Percentiles rank a stretch among this genome's conserved stretches.
phyloP scores from a whole-genome alignment of 768 basidiomycete species.

The Amanita polypyramis region DNA sequence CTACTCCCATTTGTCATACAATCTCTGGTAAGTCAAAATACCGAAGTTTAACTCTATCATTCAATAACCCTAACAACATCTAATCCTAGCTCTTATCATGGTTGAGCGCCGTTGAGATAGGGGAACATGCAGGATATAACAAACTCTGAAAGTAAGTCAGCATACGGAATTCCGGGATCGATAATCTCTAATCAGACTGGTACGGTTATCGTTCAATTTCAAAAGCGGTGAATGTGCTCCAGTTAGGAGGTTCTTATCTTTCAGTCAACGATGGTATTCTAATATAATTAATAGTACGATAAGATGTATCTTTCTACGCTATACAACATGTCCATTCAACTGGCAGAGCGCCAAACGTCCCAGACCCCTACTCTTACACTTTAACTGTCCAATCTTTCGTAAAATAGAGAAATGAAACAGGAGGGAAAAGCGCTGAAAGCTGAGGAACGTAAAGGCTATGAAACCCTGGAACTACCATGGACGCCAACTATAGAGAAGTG shows the following conservation, averaged over 20 bases:
- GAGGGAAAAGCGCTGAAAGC: neutral
- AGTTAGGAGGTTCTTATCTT: no score
- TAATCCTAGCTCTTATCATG: neutral
- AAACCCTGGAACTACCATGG: neutral
- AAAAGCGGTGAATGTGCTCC: neutral
- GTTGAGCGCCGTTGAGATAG: neutral
- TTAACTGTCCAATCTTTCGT: neutral
- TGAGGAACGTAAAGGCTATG: neutral
- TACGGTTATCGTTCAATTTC: no score
- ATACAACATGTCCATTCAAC: neutral
- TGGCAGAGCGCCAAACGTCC: neutral
- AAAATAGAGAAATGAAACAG: slow-evolving; percentile 9
- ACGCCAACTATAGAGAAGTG: slow-evolving; percentile 21
- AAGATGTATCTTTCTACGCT: neutral
- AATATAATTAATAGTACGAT: neutral
- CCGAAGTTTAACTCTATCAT: neutral
- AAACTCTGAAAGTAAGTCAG: no score
- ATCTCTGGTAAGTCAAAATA: neutral
- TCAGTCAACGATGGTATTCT: neutral
- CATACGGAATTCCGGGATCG: no score
- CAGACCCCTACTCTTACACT: neutral
- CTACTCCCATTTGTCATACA: neutral
- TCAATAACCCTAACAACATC: neutral
- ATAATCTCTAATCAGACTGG: no score
- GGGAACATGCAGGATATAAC: no score